Percentiles rank a stretch among this genome's conserved stretches.
Conservation (phyloP, 805 yeast species). For the Candida sanyiensis region DNA sequence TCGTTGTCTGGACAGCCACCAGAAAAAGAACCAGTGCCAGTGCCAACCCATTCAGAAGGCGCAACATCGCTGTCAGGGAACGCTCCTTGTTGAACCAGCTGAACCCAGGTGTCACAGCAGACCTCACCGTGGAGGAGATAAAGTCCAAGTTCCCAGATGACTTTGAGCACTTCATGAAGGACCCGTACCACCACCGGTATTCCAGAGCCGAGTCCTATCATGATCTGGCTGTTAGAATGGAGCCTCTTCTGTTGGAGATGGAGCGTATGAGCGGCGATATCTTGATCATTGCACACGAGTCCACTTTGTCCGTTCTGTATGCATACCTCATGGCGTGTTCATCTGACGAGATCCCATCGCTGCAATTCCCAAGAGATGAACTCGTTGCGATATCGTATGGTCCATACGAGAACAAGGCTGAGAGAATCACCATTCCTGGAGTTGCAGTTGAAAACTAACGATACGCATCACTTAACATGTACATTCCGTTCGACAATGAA, state of each 20-base stretch:
- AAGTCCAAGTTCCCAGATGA: conserved; percentile 60
- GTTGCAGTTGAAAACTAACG: no score
- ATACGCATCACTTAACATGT: no score
- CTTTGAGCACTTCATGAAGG: conserved; percentile 54
- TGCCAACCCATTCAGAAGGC: conserved; percentile 58
- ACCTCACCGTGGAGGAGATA: conserved; percentile 56
- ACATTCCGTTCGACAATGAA: no score
- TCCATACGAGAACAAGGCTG: conserved; percentile 74
- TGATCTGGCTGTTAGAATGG: conserved; percentile 90
- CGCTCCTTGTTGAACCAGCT: conserved; percentile 81
- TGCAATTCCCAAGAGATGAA: conserved; percentile 75
- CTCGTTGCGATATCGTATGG: conserved; percentile 82
- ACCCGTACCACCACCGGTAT: conserved; percentile 90
- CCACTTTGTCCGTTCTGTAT: conserved; percentile 80
- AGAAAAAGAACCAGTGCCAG: conserved; percentile 79
- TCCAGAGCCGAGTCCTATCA: conserved; percentile 94
- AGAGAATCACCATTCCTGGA: conserved; percentile 39
- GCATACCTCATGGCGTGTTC: conserved; percentile 94
- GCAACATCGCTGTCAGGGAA: conserved; percentile 61
- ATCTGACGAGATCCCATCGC: conserved; percentile 75
- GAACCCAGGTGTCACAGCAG: conserved; percentile 85
- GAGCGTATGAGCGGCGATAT: conserved; percentile 88
- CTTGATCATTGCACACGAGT: conserved; percentile 87
- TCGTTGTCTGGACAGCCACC: conserved; percentile 94
- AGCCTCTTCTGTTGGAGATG: conserved; percentile 88